Percentiles rank a stretch among this genome's conserved stretches.
Conservation (phyloP, 331 rosid species). For the Telfairia occidentalis region DNA sequence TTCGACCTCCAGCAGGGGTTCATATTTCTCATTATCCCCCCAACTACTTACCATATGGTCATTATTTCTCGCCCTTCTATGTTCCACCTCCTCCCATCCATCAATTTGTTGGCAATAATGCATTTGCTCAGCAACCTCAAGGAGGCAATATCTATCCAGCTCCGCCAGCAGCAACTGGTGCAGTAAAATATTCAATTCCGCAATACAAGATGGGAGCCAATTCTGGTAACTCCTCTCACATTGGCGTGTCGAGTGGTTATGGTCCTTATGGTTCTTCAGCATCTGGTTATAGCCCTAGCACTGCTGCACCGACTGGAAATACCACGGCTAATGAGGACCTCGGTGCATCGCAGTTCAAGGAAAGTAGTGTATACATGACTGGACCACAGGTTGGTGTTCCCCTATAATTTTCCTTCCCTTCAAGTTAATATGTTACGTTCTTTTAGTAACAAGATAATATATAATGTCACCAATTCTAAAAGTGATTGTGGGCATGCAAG, state of each 20-base stretch:
- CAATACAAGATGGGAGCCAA: conserved; percentile 77
- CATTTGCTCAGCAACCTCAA: conserved; percentile 85
- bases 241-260: conserved; percentile 65
- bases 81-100: conserved; percentile 85
- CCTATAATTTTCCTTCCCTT: conserved; percentile 6
- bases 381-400: conserved; percentile 78
- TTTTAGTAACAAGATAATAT: neutral
- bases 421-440: neutral
- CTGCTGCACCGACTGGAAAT: conserved; percentile 55
- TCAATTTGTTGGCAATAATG: conserved; percentile 82
- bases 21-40: conserved; percentile 83
- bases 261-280: conserved; percentile 79
- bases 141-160: conserved; percentile 71
- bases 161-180: conserved; percentile 53
- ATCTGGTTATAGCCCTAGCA: conserved; percentile 67
- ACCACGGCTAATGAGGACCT: conserved; percentile 68
- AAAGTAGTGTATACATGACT: conserved; percentile 60
- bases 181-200: conserved; percentile 83
- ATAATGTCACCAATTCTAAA: neutral
- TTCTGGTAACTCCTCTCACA: conserved; percentile 60
- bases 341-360: conserved; percentile 76
- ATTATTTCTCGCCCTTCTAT: conserved; percentile 66
- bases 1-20: conserved; percentile 71
- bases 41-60: conserved; percentile 78
- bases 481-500: neutral